Evolutionary conservation across 208 protist species (phyloP).

Genomic region (Crithidia expoeki): DNA sequence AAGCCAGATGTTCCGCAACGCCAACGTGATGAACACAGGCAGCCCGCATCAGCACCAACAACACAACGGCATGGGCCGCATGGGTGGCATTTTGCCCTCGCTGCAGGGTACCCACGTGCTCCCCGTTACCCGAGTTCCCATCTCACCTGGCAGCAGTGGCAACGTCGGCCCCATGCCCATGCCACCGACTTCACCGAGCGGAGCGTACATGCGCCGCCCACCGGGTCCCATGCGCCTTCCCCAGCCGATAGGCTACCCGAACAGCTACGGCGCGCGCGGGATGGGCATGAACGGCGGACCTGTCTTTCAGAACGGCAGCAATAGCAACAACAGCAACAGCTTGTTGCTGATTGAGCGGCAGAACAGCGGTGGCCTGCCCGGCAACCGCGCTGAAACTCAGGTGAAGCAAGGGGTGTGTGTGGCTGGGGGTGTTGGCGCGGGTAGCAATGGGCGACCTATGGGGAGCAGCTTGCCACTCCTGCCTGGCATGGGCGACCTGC

Average conservation of each 20-base stretch:
- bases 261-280: neutral
- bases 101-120: constrained; percentile 31
- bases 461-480: constrained; percentile 16
- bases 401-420: neutral
- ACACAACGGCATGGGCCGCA: neutral
- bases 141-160: constrained; percentile 9
- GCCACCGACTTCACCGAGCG: constrained; percentile 8
- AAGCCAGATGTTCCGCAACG: constrained; percentile 17
- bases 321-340: neutral
- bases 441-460: neutral
- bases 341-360: constrained; percentile 8
- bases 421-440: neutral
- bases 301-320: constrained; percentile 23
- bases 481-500: constrained; percentile 7
- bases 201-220: constrained; percentile 16
- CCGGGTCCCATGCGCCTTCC: constrained; percentile 12
- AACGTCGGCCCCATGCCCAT: constrained; percentile 21
- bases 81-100: constrained; percentile 18
- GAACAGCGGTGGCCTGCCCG: constrained; percentile 2
- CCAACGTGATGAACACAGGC: constrained; percentile 1
- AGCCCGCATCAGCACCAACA: constrained; percentile 9
- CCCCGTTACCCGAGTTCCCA: constrained; percentile 9
- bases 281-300: constrained; percentile 1
- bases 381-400: neutral
- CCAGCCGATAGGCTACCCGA: constrained; percentile 8